Evolutionary conservation across 2,329 filamentous ascomycete species (phyloP).

Genomic region (Cladobotryum protrusum): DNA sequence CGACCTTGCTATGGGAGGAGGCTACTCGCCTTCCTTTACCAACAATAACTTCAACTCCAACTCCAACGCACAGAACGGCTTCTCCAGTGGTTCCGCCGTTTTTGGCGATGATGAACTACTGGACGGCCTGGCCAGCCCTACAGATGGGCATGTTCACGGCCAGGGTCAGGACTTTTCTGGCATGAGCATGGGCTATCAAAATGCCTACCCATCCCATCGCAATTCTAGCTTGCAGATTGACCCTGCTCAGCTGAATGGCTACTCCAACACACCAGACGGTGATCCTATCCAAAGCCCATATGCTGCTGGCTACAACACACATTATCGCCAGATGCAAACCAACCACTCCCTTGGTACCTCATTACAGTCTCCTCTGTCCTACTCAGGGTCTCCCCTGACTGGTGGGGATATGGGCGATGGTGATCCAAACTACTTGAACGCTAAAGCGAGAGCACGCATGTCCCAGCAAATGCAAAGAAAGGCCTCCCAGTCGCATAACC

Average conservation of each 20-base stretch:
- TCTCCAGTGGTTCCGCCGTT: conserved; percentile 68
- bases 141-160: conserved; percentile 46
- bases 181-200: conserved; percentile 55
- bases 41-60: conserved; percentile 51
- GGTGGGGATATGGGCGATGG: conserved; percentile 44
- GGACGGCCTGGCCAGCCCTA: conserved; percentile 59
- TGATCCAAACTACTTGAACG: conserved; percentile 54
- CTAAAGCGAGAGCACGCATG: conserved; percentile 54
- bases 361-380: conserved; percentile 35
- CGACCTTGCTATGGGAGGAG: conserved; percentile 65
- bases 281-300: conserved; percentile 90
- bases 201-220: conserved; percentile 50
- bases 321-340: conserved; percentile 65
- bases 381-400: conserved; percentile 34
- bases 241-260: conserved; percentile 67
- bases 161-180: conserved; percentile 52
- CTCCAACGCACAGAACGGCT: conserved; percentile 60
- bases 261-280: conserved; percentile 86
- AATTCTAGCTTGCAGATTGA: conserved; percentile 54
- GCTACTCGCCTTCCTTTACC: conserved; percentile 54
- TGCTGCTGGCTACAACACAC: conserved; percentile 70
- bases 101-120: conserved; percentile 87
- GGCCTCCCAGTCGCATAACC: conserved; percentile 66
- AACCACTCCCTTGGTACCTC: conserved; percentile 50
- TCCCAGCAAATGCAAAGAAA: conserved; percentile 64